Conservation (phyloP, 768 basidiomycete genomes). For the Psilocybe azurescens region DNA sequence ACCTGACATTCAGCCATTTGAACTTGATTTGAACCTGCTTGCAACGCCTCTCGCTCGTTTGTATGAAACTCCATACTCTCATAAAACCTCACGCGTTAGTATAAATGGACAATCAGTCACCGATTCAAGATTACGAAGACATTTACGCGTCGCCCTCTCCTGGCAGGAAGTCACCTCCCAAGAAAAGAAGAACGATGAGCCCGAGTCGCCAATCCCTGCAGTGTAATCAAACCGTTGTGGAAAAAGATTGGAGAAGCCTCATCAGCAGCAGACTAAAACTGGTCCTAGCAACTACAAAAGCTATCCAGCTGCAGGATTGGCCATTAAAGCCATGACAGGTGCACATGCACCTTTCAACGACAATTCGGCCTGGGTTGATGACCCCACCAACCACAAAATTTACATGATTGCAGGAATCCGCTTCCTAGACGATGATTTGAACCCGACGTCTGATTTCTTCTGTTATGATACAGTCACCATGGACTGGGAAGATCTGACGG, state of each 20-base stretch:
- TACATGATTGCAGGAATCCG: conserved; percentile 30
- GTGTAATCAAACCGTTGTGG: too few species aligned
- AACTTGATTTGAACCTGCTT: too few species aligned
- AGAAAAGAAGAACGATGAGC: too few species aligned
- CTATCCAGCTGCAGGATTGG: neutral
- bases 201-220: too few species aligned
- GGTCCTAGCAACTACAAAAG: neutral
- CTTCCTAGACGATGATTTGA: conserved; percentile 14
- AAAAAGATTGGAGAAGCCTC: too few species aligned
- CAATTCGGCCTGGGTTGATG: conserved; percentile 15
- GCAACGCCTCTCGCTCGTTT: too few species aligned
- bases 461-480: conserved; percentile 22
- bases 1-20: too few species aligned
- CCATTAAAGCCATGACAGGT: conserved; percentile 13
- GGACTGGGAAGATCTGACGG: conserved; percentile 32
- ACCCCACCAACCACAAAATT: conserved; percentile 17
- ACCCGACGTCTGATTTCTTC: conserved; percentile 28
- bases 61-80: too few species aligned
- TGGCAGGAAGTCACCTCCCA: too few species aligned
- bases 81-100: too few species aligned
- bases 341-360: conserved; percentile 29
- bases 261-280: too few species aligned
- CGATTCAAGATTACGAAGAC: neutral
- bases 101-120: neutral
- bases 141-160: neutral